A percentile compares a stretch with the other conserved stretches of the same genome.
These are phyloP conservation scores for Fusarium sp. DNA, from an alignment of 2,329 filamentous ascomycete species.

Conservation along the genomic window DNA sequence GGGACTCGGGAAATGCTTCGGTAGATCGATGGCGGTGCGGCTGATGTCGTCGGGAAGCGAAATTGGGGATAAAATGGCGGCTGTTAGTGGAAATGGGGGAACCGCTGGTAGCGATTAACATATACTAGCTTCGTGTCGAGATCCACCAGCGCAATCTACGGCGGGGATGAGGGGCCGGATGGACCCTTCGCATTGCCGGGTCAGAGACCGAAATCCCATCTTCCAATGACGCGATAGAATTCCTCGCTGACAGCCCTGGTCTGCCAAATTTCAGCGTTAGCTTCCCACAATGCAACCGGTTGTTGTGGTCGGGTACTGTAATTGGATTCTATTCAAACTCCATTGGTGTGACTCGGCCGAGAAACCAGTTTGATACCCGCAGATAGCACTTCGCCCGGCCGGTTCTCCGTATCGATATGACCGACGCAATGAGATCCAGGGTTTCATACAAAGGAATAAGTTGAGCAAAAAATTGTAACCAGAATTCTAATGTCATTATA, in stretches of 20 bases:
- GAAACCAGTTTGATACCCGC: background rate
- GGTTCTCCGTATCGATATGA: no score
- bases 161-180: constrained; percentile 17
- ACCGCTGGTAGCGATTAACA: constrained; percentile 10
- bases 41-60: constrained; percentile 44
- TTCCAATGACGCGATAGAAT: constrained; percentile 19
- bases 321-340: background rate
- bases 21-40: constrained; percentile 45
- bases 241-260: constrained; percentile 7
- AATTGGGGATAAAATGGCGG: constrained; percentile 4
- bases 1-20: constrained; percentile 51
- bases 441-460: no score
- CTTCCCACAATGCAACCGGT: constrained; percentile 1
- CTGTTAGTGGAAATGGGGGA: constrained; percentile 19
- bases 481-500: no score
- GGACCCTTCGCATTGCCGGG: constrained; percentile 29
- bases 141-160: background rate
- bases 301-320: constrained; percentile 4
- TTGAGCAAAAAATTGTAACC: no score
- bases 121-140: constrained; percentile 10
- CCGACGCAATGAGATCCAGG: no score
- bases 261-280: constrained; percentile 4
- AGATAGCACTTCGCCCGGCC: no score
- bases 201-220: constrained; percentile 27
- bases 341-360: background rate